Percentiles rank a stretch among this genome's conserved stretches.
These are phyloP conservation scores for Phytophthora pistaciae DNA, from an alignment of 352 stramenopile species.

Conservation along the genomic window DNA sequence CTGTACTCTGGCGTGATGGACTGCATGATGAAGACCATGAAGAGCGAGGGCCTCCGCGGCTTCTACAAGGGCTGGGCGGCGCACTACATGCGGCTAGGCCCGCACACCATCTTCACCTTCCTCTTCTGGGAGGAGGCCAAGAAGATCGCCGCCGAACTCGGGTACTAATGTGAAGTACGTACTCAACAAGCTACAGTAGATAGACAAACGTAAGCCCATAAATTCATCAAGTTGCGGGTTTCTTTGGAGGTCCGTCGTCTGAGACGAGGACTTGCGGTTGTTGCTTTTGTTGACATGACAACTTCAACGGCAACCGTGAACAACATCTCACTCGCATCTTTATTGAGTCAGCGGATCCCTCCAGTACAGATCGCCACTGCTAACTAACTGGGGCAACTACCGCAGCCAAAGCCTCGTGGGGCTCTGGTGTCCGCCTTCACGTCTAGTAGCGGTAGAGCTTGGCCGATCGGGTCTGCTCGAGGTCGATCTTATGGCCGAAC, in stretches of 20 bases:
- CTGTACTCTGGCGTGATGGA: slow-evolving; percentile 82
- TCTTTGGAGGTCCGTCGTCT: neutral
- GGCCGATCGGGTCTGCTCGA: slow-evolving; percentile 95
- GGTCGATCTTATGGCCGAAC: slow-evolving; percentile 99
- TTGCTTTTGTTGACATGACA: neutral
- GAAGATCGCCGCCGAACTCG: slow-evolving; percentile 64
- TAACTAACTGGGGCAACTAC: slow-evolving; percentile 30
- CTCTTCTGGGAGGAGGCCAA: slow-evolving; percentile 90
- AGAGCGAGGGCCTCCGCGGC: slow-evolving; percentile 75
- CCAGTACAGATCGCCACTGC: slow-evolving; percentile 9
- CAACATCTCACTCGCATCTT: slow-evolving; percentile 20
- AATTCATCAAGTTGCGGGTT: slow-evolving; percentile 13
- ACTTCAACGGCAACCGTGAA: neutral
- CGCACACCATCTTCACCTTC: slow-evolving; percentile 90
- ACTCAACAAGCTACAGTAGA: slow-evolving; percentile 17
- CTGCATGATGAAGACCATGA: slow-evolving; percentile 84
- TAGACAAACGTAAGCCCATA: slow-evolving; percentile 30
- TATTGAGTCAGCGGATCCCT: slow-evolving; percentile 28
- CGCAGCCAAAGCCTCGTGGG: slow-evolving; percentile 13
- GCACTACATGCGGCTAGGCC: slow-evolving; percentile 88
- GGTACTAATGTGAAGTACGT: slow-evolving; percentile 49
- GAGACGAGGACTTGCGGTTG: neutral
- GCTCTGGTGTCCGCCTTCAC: slow-evolving; percentile 9
- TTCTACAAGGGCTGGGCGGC: slow-evolving; percentile 91
- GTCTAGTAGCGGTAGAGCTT: slow-evolving; percentile 89